Percentiles rank a stretch among this genome's conserved stretches.
Conservation (phyloP, 306 rosid genomes). For the Sechiopsis laciniata region DNA sequence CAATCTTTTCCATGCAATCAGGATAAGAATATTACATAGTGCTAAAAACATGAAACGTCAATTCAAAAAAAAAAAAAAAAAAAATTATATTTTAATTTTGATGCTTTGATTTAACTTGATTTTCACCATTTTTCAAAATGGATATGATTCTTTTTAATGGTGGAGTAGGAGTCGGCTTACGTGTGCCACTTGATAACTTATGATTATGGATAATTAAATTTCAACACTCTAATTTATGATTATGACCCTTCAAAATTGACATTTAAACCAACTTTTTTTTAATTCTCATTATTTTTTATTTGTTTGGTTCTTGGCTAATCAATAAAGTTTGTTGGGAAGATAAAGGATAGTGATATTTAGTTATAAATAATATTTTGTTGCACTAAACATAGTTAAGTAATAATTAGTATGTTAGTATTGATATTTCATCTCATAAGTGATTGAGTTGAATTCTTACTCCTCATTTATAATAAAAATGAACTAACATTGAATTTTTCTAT, state of each 20-base stretch:
- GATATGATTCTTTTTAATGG: too few species aligned
- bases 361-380: background rate
- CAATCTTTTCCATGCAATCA: too few species aligned
- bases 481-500: too few species aligned
- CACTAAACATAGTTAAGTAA: background rate
- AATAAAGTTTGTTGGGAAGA: background rate
- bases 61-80: too few species aligned
- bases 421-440: too few species aligned
- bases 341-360: background rate
- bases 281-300: background rate
- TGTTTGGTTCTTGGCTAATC: background rate
- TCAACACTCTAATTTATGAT: background rate
- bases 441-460: too few species aligned
- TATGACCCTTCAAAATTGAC: slow-evolving; percentile 15
- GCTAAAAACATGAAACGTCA: too few species aligned
- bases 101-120: too few species aligned
- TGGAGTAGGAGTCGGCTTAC: slow-evolving; percentile 3
- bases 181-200: background rate
- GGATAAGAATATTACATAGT: too few species aligned
- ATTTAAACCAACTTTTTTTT: background rate
- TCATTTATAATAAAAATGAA: too few species aligned
- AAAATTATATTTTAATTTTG: too few species aligned
- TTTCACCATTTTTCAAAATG: too few species aligned
- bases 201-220: slow-evolving; percentile 6
- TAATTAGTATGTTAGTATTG: background rate